These are phyloP conservation scores for Calonectria leucothoes DNA, from an alignment of 2,329 filamentous ascomycete genomes.

Conservation along the genomic window DNA sequence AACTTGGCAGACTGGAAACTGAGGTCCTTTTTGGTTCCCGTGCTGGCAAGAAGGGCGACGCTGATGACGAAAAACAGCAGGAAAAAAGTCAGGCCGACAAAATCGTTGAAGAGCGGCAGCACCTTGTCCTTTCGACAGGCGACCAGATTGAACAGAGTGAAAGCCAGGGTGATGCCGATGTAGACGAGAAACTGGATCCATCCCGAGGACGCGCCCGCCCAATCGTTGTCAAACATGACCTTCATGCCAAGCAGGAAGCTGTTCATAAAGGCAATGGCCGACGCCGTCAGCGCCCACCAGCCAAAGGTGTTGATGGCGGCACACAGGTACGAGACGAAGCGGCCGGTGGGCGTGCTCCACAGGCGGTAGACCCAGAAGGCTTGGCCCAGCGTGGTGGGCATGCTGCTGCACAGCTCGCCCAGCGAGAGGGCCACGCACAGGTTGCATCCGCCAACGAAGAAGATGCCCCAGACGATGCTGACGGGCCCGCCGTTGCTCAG, in stretches of 20 bases:
- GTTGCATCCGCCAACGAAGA: conserved; percentile 63
- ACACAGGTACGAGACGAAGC: conserved; percentile 66
- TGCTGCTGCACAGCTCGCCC: conserved; percentile 66
- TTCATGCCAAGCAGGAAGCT: conserved; percentile 67
- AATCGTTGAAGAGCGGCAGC: conserved; percentile 64
- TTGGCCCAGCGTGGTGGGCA: conserved; percentile 70
- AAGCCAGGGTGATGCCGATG: conserved; percentile 58
- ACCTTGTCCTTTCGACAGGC: conserved; percentile 58
- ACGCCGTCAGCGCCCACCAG: conserved; percentile 69
- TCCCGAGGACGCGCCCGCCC: conserved; percentile 54
- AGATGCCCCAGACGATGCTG: conserved; percentile 65
- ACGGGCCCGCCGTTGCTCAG: conserved; percentile 65
- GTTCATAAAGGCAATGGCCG: conserved; percentile 67
- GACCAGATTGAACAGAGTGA: conserved; percentile 63
- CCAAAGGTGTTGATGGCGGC: conserved; percentile 71
- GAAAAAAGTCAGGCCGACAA: conserved; percentile 64
- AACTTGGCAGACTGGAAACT: conserved; percentile 61
- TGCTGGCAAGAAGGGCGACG: conserved; percentile 62
- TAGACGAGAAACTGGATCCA: conserved; percentile 69
- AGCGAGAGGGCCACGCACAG: conserved; percentile 65
- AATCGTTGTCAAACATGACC: conserved; percentile 61
- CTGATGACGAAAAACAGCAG: conserved; percentile 62
- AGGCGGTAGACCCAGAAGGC: conserved; percentile 62
- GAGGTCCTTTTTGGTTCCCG: conserved; percentile 56
- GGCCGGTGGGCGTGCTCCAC: conserved; percentile 53